Evolutionary conservation across 805 yeast species (phyloP), one percentile per base, ranked within the genome.

Genomic region (Sugiyamaella smithiae): DNA sequence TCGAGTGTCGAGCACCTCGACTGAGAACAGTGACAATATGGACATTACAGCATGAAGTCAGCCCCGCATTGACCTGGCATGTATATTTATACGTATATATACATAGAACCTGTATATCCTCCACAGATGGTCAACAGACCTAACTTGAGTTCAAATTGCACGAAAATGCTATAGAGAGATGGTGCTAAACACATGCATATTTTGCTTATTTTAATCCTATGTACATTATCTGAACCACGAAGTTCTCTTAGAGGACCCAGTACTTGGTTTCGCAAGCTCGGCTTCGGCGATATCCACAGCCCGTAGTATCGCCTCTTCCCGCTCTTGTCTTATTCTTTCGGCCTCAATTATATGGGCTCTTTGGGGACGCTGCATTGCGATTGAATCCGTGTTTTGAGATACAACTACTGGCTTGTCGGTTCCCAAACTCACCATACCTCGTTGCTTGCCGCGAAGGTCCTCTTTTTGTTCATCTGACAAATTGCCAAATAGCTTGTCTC

Each of bases 281-380:
- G 57, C 57, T 43, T 75, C 68, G 1, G 78, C 77, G 24, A 72
- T 63, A 46, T 74, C 78, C 17, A 75, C 66, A 0, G 78, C 80
- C 38, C 65, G 61, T 52, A 77, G 61, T 48, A 70, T 59, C 12
- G 69, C 70, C 51, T 78, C 93, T 60, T 87, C 95, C 45, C 79
- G 75, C 49, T 80, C 78, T 63, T 85, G 93, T 52, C 75, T 69
- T 22, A 81, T 70, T 52, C 85, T 71, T 63, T 85, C 86, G 0
- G 93, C 95, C 62, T 83, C 87, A 49, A 85, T 75, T 8, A 81
- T 72, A 59, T 87, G 96, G 54, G 80, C 77, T 56, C 82, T 78
- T 46, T 81, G 80, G 4, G 88, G 93, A 67, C 85, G 74, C 62
- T 78, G 85, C 68, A 79, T 69, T 5, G 37, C 51, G n/a, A 50